Base-by-base conservation (phyloP, 2,329 filamentous ascomycete species). In the Ceratocystis variospora region DNA sequence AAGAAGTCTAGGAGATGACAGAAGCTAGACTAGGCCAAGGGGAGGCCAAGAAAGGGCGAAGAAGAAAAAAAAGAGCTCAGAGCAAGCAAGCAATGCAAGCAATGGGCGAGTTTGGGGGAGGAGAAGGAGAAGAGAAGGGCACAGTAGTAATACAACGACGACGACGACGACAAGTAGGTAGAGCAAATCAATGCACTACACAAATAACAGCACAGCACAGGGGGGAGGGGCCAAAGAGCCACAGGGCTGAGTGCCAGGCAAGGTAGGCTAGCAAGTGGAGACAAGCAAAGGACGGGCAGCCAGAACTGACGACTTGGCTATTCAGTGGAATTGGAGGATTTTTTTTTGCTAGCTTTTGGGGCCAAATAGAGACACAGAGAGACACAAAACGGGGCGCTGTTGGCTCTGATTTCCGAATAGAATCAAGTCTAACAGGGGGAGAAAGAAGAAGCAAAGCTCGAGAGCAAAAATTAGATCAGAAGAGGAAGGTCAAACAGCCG, bases 51-150 rank as follows among this genome's bases (percentile, higher is more conserved):
- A 33, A 33, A 28, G 53, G 17, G 44, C n/a, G 12, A 50, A 22
- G 48, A 8, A 19, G 33, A 19, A 6, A 25, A 33, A 25, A 62
- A 28, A 37, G 33, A 37, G 33, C 31, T 57, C 53, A 57, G 28
- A 28, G 53, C 53, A 33, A 57, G 53, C 48, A 33, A 57, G 53
- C 28, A 65, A 65, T 67, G 68, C 67, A 63, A 25, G 59, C 59
- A 44, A 45, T 62, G 59, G 59, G 63, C 45, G 61, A 62, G 33
- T 41, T n/a, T 4, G 53, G 44, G 63, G n/a, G 63, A 61, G 63
- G 48, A 22, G 48, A 50, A 22, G 48, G 15, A 19, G 48, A 2
- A 22, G 48, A 19, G 48, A 22, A 41, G 48, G 19, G 48, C 15
- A 22, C 48, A 22, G 48, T 50, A 50, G 48, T 22, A 22, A 41